Base-by-base conservation (phyloP, 2,329 filamentous ascomycete species). In the Penicillium crustosum region DNA sequence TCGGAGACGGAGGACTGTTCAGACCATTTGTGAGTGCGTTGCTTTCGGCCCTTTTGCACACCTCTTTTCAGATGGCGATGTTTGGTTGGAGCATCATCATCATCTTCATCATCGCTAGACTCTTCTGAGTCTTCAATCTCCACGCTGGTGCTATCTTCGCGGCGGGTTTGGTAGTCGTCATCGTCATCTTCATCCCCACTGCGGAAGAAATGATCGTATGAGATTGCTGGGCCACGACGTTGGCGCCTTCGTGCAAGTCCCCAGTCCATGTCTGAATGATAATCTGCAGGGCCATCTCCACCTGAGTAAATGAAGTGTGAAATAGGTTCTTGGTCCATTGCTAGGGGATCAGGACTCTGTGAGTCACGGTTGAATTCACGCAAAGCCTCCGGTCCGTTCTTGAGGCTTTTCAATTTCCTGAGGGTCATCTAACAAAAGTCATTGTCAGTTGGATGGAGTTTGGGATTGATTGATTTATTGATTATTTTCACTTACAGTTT, bases 401-500 rank as follows among this genome's bases (percentile, higher is more conserved):
- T 59, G 21, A 74, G 58, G 6, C 57, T 57, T 50, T 70, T 63
- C 27, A 76, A 62, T 10, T 59, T 61, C 4, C 66, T 58, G 33
- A 59, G 57, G 9, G 68, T 61, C 33, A 75, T 62, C 74, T 76
- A 50, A 7, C 15, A 49, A 48, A 43, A 48, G 25, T 4, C 27
- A 36, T 33, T 13, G 29, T 63, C 49, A 45, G 50, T 49, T 45
- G n/a, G 66, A 59, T 5, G 31, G 52, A 12, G 53, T 57, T 21
- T 64, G 39, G 47, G 53, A 36, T 23, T 33, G 29, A 58, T 42
- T 31, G 29, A 39, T 42, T 31, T 27, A 39, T 41, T 31, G 31
- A n/a, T 44, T 35, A 29, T 17, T 21, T 38, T 44, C n/a, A 64
- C 73, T 65, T 58, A 77, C 76, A 42, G 67, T 67, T 58, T 71